Base-by-base conservation (phyloP, 2,329 filamentous ascomycete species). In the Aotearoamyces nothofagi region DNA sequence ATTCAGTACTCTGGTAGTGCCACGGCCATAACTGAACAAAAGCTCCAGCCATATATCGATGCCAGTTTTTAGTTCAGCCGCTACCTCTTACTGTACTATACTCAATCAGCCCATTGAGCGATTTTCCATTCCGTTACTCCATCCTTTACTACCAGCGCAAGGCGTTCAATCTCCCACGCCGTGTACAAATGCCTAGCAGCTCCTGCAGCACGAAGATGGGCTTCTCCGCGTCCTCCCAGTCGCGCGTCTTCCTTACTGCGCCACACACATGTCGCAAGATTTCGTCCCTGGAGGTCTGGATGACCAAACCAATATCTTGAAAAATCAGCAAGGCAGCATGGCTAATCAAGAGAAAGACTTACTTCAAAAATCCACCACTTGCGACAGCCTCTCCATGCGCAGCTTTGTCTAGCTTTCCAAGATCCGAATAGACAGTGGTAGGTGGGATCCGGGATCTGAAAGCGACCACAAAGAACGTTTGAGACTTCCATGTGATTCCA, bases 241-340 rank as follows among this genome's bases (percentile, higher is more conserved):
- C 56, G 60, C 20, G 73, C 72, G 45, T 77, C 69, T 22, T 66
- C 57, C 24, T 61, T 58, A 17, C 63, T 65, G 38, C 69, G 59
- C 72, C 73, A 78, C 35, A 78, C 49, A 50, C 72, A 84, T 27
- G 84, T 93, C 24, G 86, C 86, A 43, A 94, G 53, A 55, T 93
- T 93, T 45, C 70, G 62, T 36, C 77, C 64, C 29, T 78, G 61
- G 24, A 51, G 57, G 54, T 92, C 72, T 12, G 78, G 75, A 17
- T 58, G 61, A 2, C 83, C 82, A 51, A 92, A 93, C 83, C 86
- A 93, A 54, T 94, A 93, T 52, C 70, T 75, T 22, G 22, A 30
- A 15, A 17, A 29, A 9, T 17, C 17, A n/a, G n/a, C n/a, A n/a
- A n/a, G n/a, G n/a, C n/a, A n/a, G n/a, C n/a, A n/a, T n/a, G n/a